Evolutionary conservation across 179 eudicot genomes (phyloP), one percentile per base, ranked within the genome.

Genomic region (Actinidia polygama): DNA sequence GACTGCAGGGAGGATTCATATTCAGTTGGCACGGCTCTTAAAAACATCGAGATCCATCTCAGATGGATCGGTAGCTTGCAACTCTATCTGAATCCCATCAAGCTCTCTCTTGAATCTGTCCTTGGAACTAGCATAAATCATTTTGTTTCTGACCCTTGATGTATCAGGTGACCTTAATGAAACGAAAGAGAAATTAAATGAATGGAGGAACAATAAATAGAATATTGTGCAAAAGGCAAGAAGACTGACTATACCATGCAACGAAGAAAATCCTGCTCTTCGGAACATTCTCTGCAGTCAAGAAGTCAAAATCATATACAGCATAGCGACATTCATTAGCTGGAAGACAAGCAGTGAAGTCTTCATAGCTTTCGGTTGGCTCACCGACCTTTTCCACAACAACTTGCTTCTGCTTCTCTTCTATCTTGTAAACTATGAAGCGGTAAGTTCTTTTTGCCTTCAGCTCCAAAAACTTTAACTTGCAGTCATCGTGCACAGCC

Each of bases 61-160:
- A 79, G 90, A 82, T 62, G 91, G 89, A 79, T 89, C 91, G 23
- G 91, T 89, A 24, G 90, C 91, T 76, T 89, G 90, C 77, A 87
- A 73, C 67, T 89, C 91, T 21, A 89, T 80, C 80, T 89, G 91
- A 66, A 89, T 89, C 44, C 91, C 91, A 71, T 89, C 91, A 3
- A 89, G 88, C 80, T 89, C 91, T 83, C 91, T 87, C 88, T 89
- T 89, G 67, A 89, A 89, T 40, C 91, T 89, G 68, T 89, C 91
- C 86, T 89, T 89, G 54, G 91, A 89, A 83, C 89, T 87, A 18
- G 89, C 87, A 80, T 87, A 87, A 18, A 87, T 85, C 90, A 87
- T 87, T 85, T 87, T 89, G 89, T 84, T 87, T 80, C 92, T 84
- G 59, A 89, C 88, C 80, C 90, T 82, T 47, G 92, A 50, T 10